phyloP scores from a whole-genome alignment of 2,329 filamentous ascomycete genomes.

The Colletotrichum ledebouriae region DNA sequence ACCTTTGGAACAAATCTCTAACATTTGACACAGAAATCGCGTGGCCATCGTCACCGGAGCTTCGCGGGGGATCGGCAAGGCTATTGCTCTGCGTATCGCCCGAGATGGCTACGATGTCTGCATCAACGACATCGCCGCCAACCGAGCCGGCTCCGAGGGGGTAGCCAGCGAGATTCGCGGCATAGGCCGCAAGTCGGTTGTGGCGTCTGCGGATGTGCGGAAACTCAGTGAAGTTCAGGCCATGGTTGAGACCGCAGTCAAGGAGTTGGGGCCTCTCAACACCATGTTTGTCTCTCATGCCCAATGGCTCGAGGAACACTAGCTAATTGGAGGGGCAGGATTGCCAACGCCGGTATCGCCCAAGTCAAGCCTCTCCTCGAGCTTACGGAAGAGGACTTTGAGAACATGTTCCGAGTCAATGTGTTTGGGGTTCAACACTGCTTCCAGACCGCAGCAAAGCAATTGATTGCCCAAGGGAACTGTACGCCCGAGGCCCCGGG shows the following conservation, averaged over 20 bases:
- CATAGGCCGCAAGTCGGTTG: slow-evolving; percentile 66
- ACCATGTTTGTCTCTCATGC: slow-evolving; percentile 48
- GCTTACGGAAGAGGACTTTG: slow-evolving; percentile 68
- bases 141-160: slow-evolving; percentile 65
- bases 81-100: slow-evolving; percentile 74
- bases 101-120: slow-evolving; percentile 76
- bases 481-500: slow-evolving; percentile 54
- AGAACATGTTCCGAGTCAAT: slow-evolving; percentile 74
- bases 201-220: slow-evolving; percentile 73
- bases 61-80: slow-evolving; percentile 63
- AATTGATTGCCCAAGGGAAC: slow-evolving; percentile 69
- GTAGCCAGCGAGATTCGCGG: slow-evolving; percentile 65
- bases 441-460: slow-evolving; percentile 72
- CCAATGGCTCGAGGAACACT: slow-evolving; percentile 53
- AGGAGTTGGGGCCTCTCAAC: slow-evolving; percentile 64
- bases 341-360: slow-evolving; percentile 74
- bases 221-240: slow-evolving; percentile 62
- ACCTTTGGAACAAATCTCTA: too few relatives aligned
- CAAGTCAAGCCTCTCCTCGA: slow-evolving; percentile 70
- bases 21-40: not conserved
- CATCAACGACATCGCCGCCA: slow-evolving; percentile 71
- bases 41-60: slow-evolving; percentile 40
- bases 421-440: slow-evolving; percentile 76
- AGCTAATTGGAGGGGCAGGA: slow-evolving; percentile 45
- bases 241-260: slow-evolving; percentile 65